Base-by-base conservation (phyloP, 306 rosid genomes). In the Trichosanthes cucumerina region DNA sequence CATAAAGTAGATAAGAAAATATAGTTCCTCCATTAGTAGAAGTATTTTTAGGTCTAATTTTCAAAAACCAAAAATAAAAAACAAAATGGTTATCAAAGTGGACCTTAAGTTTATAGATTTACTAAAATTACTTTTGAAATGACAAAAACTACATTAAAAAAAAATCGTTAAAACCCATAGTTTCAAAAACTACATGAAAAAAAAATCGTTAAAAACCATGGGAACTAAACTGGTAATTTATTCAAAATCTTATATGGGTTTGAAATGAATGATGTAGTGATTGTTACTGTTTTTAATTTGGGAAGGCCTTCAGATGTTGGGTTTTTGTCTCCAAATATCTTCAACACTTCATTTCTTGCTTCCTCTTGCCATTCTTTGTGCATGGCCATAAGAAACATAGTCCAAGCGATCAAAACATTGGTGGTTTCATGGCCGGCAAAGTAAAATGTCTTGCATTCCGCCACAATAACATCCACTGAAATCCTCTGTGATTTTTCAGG, bases 351-450 rank as follows among this genome's bases (percentile, higher is more conserved):
- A 11, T 78, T 64, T 75, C 88, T 83, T 16, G 86, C 88, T 21
- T 39, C 14, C 4, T 76, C 69, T 73, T 85, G 86, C 86, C 88
- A 83, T 7, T 75, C 26, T 26, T 49, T 78, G 59, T 58, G 68
- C 44, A 28, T 47, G 2, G 81, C 66, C 3, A 86, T 41, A 10
- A 83, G 36, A 15, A 86, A 57, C 38, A 86, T 24, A 12, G 83
- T 81, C 88, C 86, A 86, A 52, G 79, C 62, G 5, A 86, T 64
- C 34, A 86, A 52, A 11, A 70, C 74, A 34, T 82, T 79, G 23
- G 86, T 76, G 7, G 83, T 81, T 58, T 83, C 89, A 52, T 86
- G 88, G 5, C 88, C 88, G 0, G 83, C 88, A 41, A 75, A 19
- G 80, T 83, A 86, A 53, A 86, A 86, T 4, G 82, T 23, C 79